Evolutionary conservation across 169 alveolate species (phyloP), one percentile per base, ranked within the genome.

Genomic region (Eimeria praecox): DNA sequence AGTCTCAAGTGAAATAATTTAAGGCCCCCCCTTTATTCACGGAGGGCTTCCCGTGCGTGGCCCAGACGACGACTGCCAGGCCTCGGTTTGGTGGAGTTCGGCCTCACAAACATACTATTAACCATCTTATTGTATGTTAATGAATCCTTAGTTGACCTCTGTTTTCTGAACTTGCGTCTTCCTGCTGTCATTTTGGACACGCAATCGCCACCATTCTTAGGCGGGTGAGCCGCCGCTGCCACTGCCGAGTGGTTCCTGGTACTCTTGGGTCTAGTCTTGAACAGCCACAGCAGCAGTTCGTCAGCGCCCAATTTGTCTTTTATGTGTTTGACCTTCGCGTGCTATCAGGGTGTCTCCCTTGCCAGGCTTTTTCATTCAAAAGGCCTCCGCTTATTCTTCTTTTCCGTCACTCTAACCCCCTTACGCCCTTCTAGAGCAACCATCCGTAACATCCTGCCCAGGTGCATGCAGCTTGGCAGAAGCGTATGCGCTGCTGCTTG

Each of bases 201-300:
- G 52, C 33, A 20, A 0, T 73, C 18, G 54, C 83, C 38, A 30
- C 83, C 52, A 4, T 73, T 38, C 10, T 73, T 49, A 38, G 49
- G 83, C 52, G 54, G 83, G 83, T 73, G 54, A 24, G 42, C 2
- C 35, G 52, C 49, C 33, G 83, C 33, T 52, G 52, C 20, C 83
- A 38, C 83, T 10, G 24, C 83, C 16, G 49, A 35, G 52, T 20
- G 27, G 20, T 5, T 18, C 1, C 54, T 0, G 30, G 1, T 80
- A 66, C 40, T 8, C 44, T 12, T 27, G 69, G n/a, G 64, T 46
- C 27, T 16, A 49, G 3, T 44, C 64, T 16, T n/a, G 89, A 44
- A n/a, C 69, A 80, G 69, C 89, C 59, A 46, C 42, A 44, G 66
- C 89, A 22, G 89, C 66, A 27, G 89, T 80, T 38, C 54, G 33